Base-by-base conservation (phyloP, 164 flowering plant genomes). In the Piper betle region DNA sequence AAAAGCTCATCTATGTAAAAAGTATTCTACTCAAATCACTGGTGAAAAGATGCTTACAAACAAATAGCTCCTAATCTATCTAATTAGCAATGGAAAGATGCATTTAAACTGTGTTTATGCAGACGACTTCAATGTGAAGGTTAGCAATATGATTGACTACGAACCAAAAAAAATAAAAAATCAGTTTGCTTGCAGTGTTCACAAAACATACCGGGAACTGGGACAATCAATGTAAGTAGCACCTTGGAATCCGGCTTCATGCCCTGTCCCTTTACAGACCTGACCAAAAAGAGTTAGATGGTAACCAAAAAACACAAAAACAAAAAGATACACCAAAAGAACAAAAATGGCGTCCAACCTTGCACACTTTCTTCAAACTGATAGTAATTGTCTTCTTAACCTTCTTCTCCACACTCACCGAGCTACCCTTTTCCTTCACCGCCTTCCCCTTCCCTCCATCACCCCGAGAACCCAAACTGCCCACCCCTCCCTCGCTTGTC, bases 151-250 rank as follows among this genome's bases (percentile, higher is more conserved):
- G n/a, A n/a, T n/a, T n/a, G n/a, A n/a, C n/a, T n/a, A n/a, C n/a
- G n/a, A n/a, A n/a, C n/a, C n/a, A n/a, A n/a, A 41, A 60, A 50
- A 37, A 17, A 46, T 3, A 7, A 17, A 2, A 7, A 60, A 38
- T 2, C 4, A 58, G 15, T 46, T 46, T 69, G 89, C 97, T 96
- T 52, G 97, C 96, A 84, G 78, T 71, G 76, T 97, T 89, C 16
- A 93, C 85, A 59, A 83, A 93, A 69, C 98, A 93, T 41, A 41
- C 43, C 43, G 43, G 43, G 43, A 41, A 88, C 81, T 82, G 3
- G 97, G 98, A 67, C 98, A 93, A 73, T 93, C 97, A 53, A 93
- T 80, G 71, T 90, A 93, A 0, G 98, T 93, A 50, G 98, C 97
- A 1, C 97, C 98, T 67, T 73, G 75, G 58, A 93, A 90, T 39